Evolutionary conservation across 1,284 basidiomycete genomes (phyloP), one percentile per base, ranked within the genome.

Genomic region (Meira miltonrushii): DNA sequence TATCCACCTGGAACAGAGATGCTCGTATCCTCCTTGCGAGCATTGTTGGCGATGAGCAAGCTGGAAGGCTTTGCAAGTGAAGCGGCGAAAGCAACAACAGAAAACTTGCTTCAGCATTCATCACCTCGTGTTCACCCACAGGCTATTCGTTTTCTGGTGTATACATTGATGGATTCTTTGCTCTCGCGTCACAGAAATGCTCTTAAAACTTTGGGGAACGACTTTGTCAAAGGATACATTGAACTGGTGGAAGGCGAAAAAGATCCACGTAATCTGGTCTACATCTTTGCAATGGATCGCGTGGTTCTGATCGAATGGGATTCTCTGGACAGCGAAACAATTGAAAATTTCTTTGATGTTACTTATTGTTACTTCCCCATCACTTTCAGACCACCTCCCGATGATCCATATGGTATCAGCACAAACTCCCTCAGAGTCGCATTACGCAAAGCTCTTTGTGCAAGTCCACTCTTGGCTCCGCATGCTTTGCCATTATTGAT

Each of bases 281-380:
- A 94, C 8, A 88, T 90, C 3, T 98, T 98, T 78, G 86, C 88
- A 12, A 89, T 98, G 60, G 88, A 86, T 60, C 84, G 86, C 19
- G 88, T 92, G 2, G 83, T 98, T 25, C 79, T 94, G 7, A 85
- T 90, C 39, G 92, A 96, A 68, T 97, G 97, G 72, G 25, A 53
- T 15, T 86, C 94, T 63, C 63, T 75, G 84, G 90, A 58, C 79
- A 83, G 46, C 79, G 83, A 46, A 82, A 85, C 70, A 59, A 91
- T 96, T 8, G 73, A 71, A 56, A 85, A 88, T 59, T 82, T 98
- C 60, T 98, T 95, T 80, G 91, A 98, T 74, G 87, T 97, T 72
- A 89, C 88, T 0, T 98, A 93, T 79, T 98, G 95, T 79, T 99
- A 99, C 80, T 99, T 97, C 80, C 95, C 95, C 0, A 98, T 99